phyloP scores from a whole-genome alignment of 148 eudicot species.

The Rhododendron mucronatum region DNA sequence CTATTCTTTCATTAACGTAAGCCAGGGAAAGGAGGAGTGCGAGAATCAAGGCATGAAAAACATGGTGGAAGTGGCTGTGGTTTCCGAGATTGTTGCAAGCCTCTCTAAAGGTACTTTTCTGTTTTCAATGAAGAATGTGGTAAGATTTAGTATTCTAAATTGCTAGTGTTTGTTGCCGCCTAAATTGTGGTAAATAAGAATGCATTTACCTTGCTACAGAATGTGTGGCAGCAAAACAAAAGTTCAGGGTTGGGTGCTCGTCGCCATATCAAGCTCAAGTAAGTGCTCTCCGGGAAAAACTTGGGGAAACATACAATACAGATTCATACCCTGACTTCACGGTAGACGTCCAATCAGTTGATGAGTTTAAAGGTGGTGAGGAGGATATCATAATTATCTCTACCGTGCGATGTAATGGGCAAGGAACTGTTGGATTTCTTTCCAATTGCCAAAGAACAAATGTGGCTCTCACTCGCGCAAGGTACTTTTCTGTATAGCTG shows the following conservation, averaged over 20 bases:
- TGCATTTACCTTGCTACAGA: constrained; percentile 11
- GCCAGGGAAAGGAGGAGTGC: constrained; percentile 27
- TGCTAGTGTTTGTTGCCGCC: constrained; percentile 31
- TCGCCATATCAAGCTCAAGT: constrained; percentile 36
- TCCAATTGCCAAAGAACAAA: constrained; percentile 32
- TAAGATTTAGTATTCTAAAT: background rate
- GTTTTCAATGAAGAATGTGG: background rate
- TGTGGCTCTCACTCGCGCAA: constrained; percentile 49
- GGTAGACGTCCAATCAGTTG: background rate
- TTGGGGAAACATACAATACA: background rate
- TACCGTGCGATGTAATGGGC: constrained; percentile 50
- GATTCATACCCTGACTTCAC: background rate
- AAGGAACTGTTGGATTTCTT: constrained; percentile 60
- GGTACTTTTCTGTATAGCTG: constrained; percentile 22
- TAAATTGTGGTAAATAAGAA: constrained; percentile 20
- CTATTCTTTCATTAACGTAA: constrained; percentile 33
- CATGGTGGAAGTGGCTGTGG: too few relatives aligned
- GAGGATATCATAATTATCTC: constrained; percentile 46
- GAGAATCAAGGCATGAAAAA: background rate
- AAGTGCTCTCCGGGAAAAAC: background rate
- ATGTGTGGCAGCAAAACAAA: constrained; percentile 19
- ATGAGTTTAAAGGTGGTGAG: background rate
- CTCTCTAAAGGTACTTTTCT: constrained; percentile 35
- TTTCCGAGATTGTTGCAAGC: constrained; percentile 28
- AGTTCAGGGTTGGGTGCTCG: constrained; percentile 44